Base-by-base conservation (phyloP, 352 stramenopile genomes). In the Pythium dissimile region DNA sequence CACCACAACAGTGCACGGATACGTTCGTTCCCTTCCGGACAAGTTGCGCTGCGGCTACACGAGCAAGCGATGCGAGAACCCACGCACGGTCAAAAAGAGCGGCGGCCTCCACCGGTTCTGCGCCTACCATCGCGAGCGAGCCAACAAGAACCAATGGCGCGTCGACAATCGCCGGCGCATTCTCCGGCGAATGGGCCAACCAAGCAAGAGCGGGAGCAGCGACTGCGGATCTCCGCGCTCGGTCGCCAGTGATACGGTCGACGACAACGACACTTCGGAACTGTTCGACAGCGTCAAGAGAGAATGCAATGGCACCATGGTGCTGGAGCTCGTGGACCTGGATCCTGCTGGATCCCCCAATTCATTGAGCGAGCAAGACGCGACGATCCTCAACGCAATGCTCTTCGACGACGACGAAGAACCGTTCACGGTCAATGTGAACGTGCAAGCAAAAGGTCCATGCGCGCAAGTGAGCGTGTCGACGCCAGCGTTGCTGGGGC, bases 101-200 rank as follows among this genome's bases (percentile, higher is more conserved):
- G 45, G 45, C 5, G 45, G 45, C 15, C 45, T 52, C 27, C 45
- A 52, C 27, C 45, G 45, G 13, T 52, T 52, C 45, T 52, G 45
- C 28, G 45, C 74, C 86, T 73, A 72, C 26, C 80, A 90, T 48
- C 77, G 80, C 30, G 72, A 73, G 50, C 78, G 77, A 16, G 80
- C 80, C 56, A 90, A 90, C 54, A 67, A 81, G 47, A 81, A 82
- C 49, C 80, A 90, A 62, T 71, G 81, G 30, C 80, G 80, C 6
- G 73, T 85, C 54, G 75, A 90, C 10, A 58, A 71, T 31, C 75
- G 79, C 54, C 71, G 69, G 39, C 66, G 62, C 31, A 64, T 71
- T 31, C 59, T 42, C n/a, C 50, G 37, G 50, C 32, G 44, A 24
- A 3, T 44, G 24, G 34, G 47, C 15, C 47, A 44, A 12, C 9